A percentile compares a stretch with the other conserved stretches of the same genome.
Conservation (phyloP, 2,329 filamentous ascomycete genomes). For the Hypoxylon sp. region DNA sequence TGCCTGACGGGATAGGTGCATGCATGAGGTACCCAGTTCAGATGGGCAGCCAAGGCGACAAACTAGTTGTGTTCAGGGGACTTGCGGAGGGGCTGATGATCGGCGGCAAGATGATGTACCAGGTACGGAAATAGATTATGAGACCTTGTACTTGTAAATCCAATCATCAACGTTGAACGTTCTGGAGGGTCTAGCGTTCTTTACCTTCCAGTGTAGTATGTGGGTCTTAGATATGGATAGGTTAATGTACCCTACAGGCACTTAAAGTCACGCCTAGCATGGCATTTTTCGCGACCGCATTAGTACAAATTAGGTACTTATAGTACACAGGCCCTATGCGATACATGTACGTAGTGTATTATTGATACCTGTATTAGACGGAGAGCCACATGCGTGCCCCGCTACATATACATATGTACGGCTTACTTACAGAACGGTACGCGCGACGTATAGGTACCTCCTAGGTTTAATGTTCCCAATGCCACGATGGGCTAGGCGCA, state of each 20-base stretch:
- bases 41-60: slow-evolving; percentile 25
- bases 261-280: background rate
- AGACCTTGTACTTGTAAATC: slow-evolving; percentile 27
- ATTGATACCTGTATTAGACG: slow-evolving; percentile 13
- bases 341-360: too few relatives aligned
- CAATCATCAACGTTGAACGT: slow-evolving; percentile 32
- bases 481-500: slow-evolving; percentile 21
- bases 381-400: slow-evolving; percentile 42
- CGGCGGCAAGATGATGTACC: slow-evolving; percentile 19
- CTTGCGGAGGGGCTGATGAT: slow-evolving; percentile 16
- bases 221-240: slow-evolving; percentile 21
- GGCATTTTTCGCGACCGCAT: slow-evolving; percentile 20
- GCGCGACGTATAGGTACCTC: slow-evolving; percentile 32
- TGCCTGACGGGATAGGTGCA: slow-evolving; percentile 37
- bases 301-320: slow-evolving; percentile 23
- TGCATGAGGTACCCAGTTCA: slow-evolving; percentile 36
- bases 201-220: slow-evolving; percentile 19
- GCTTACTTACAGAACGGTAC: slow-evolving; percentile 39
- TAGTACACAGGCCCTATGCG: slow-evolving; percentile 11
- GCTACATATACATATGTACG: slow-evolving; percentile 27
- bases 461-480: slow-evolving; percentile 22
- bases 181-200: slow-evolving; percentile 34
- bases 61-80: slow-evolving; percentile 15
- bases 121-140: slow-evolving; percentile 31
- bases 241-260: slow-evolving; percentile 9